Base-by-base conservation (phyloP, 768 basidiomycete genomes). In the Lenzites betulinus region DNA sequence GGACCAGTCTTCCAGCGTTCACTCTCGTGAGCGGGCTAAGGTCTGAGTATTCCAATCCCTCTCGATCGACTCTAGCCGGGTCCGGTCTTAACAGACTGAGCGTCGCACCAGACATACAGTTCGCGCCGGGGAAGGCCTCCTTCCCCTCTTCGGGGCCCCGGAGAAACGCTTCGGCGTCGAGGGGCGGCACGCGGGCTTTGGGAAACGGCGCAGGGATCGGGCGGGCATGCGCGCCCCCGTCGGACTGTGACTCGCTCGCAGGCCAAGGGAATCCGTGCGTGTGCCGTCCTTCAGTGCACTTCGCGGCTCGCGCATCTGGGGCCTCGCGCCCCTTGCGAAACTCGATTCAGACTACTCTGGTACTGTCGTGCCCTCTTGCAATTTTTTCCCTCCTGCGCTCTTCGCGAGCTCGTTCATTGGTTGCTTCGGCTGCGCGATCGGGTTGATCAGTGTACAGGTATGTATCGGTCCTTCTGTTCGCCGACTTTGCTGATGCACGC, bases 331-430 rank as follows among this genome's bases (percentile, higher is more conserved):
- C 61, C 51, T 54, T 58, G 71, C 72, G 77, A 70, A 81, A 83
- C 83, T 85, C 81, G 81, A 86, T 84, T 85, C 84, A 84, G 84
- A 85, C 83, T 86, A 84, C 80, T 85, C 83, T 85, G 76, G 74
- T 77, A 78, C 83, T 84, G 82, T 79, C 73, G 67, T 64, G 41
- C 42, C 54, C 73, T 1, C 38, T 16, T 65, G 51, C 62, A 58
- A 64, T 67, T 64, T 68, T 62, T 51, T 68, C 66, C 71, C 71
- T n/a, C 22, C 68, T 46, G 64, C 52, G 67, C 69, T 58, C 62
- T 58, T 66, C 58, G 61, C n/a, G 64, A 53, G 64, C 51, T 59
- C 33, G 16, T 20, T 6, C 33, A 28, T 54, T 46, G 33, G 11
- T 30, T 26, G 3, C 26, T 3, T n/a, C 9, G 25, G 30, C 25